Base-by-base conservation (phyloP, 2,329 filamentous ascomycete genomes). In the Monosporascus sp. region DNA sequence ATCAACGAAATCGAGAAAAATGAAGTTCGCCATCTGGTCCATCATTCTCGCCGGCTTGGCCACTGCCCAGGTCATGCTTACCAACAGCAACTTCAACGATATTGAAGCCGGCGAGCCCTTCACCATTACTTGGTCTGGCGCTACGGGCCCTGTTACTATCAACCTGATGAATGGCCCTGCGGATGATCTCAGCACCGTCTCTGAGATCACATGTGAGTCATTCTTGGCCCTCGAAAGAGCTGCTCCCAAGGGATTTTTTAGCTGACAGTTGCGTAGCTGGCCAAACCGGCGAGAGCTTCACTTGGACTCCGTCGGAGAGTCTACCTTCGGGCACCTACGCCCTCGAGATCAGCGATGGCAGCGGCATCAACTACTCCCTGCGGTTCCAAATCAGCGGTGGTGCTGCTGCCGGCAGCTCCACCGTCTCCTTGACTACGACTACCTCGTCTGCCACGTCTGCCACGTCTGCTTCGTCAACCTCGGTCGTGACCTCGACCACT, bases 311-410 rank as follows among this genome's bases (percentile, higher is more conserved):
- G 15, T 57, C 68, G 25, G 45, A 63, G n/a, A 59, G 60, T 53
- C 64, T 76, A 31, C 53, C 70, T 52, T 60, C 66, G 27, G 75
- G 68, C 64, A 62, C 59, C 34, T 79, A 79, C 59, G 75, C 76
- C 56, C 68, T 79, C 58, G 65, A 72, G 66, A 76, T 79, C 60
- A 55, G 51, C 27, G 75, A 79, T 58, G 61, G 60, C 36, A 62
- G 60, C 34, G 63, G 66, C 14, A 56, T 62, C 62, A 79, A 79
- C 74, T 79, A 74, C 71, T 74, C 71, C 60, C 5, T 53, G 14
- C 67, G 67, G 62, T 79, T 75, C 64, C 15, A 56, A 7, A 58
- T 74, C 48, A 20, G 49, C 17, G 70, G 70, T 44, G 60, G 59
- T 24, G 49, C 51, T 52, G 51, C 54, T 8, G n/a, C 22, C 18